These are phyloP conservation scores for Mycena sanguinolenta DNA, from an alignment of 768 basidiomycete genomes.

Conservation along the genomic window DNA sequence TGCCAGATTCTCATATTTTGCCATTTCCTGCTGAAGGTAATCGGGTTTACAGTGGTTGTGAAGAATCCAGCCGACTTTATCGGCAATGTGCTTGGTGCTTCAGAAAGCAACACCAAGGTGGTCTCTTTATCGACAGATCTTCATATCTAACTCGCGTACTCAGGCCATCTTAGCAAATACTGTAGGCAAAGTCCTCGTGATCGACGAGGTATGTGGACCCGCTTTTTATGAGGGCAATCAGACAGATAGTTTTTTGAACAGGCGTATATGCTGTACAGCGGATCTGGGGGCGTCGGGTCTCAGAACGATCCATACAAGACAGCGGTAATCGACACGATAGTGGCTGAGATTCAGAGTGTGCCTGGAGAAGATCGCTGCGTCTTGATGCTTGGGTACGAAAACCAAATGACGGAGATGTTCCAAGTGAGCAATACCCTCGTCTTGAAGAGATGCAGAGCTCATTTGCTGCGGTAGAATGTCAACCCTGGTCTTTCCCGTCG, in stretches of 20 bases:
- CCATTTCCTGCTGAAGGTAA: background rate
- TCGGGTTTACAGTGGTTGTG: constrained; percentile 61
- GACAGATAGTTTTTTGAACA: constrained; percentile 38
- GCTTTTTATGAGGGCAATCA: background rate
- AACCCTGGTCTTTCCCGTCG: constrained; percentile 77
- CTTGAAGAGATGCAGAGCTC: background rate
- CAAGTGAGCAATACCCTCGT: constrained; percentile 57
- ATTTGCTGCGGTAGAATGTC: constrained; percentile 62
- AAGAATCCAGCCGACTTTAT: constrained; percentile 81
- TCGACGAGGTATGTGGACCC: constrained; percentile 67
- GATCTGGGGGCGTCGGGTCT: constrained; percentile 44
- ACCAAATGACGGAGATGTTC: constrained; percentile 82
- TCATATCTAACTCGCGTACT: background rate
- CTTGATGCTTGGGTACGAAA: constrained; percentile 73
- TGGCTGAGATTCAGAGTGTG: constrained; percentile 78
- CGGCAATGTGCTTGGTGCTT: constrained; percentile 69
- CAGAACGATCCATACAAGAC: constrained; percentile 68
- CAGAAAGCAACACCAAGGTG: constrained; percentile 66
- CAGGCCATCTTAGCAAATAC: constrained; percentile 71
- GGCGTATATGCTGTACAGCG: constrained; percentile 80
- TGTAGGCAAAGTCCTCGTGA: constrained; percentile 76
- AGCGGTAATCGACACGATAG: constrained; percentile 80
- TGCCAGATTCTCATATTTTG: background rate
- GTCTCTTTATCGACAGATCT: background rate
- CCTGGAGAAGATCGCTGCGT: constrained; percentile 81